Conservation (phyloP, 176 grass and related monocot genomes). For the Hordeum marinum region DNA sequence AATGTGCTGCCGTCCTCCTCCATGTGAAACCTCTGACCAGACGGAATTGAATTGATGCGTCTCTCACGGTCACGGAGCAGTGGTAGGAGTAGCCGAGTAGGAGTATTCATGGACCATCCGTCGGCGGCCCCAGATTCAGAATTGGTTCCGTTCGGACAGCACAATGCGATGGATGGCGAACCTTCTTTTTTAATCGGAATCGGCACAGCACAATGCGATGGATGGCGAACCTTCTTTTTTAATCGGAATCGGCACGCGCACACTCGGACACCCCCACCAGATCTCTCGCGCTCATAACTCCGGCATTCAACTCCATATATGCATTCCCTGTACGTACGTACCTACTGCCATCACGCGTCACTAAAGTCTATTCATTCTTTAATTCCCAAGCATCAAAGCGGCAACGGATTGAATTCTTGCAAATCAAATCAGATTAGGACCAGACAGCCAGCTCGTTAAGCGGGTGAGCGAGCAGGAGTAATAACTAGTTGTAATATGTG, state of each 20-base stretch:
- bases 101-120: background rate
- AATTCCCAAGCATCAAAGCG: conserved; percentile 2
- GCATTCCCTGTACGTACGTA: conserved; percentile 23
- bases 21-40: conserved; percentile 53
- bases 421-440: background rate
- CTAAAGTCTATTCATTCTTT: conserved; percentile 2
- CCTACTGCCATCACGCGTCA: conserved; percentile 5
- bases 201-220: background rate
- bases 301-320: conserved; percentile 22
- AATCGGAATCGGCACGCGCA: too few species aligned
- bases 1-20: conserved; percentile 34
- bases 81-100: background rate
- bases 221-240: conserved; percentile 36
- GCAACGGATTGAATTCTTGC: background rate
- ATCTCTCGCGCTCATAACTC: background rate
- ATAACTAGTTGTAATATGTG: conserved; percentile 2
- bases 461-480: background rate
- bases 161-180: conserved; percentile 18
- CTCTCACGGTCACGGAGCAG: background rate
- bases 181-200: conserved; percentile 31
- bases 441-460: conserved; percentile 23
- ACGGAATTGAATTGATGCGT: conserved; percentile 37
- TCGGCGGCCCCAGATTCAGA: background rate
- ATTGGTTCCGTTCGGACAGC: background rate
- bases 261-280: background rate